A percentile compares a stretch with the other conserved stretches of the same genome.
phyloP scores from a whole-genome alignment of 1,139 yeast species.

The Geotrichum siamense region DNA sequence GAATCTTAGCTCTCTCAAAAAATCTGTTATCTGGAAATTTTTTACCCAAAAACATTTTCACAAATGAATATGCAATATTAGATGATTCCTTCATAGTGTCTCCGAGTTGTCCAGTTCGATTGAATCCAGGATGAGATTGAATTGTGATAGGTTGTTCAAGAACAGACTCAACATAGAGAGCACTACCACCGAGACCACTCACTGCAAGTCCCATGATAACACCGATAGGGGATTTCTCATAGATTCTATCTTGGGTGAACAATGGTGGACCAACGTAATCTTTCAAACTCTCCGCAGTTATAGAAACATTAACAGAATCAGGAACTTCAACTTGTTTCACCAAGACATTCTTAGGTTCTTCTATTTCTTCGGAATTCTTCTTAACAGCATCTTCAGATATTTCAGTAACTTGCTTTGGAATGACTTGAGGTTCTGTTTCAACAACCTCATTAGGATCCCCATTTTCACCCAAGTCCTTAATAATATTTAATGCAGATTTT shows the following conservation, averaged over 20 bases:
- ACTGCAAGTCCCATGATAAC: slow-evolving; percentile 96
- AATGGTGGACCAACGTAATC: slow-evolving; percentile 94
- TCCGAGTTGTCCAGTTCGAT: slow-evolving; percentile 88
- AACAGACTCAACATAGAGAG: slow-evolving; percentile 89
- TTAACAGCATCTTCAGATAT: neutral
- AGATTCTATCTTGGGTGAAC: slow-evolving; percentile 71
- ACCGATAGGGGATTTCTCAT: slow-evolving; percentile 85
- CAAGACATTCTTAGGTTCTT: slow-evolving; percentile 25
- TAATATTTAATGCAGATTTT: slow-evolving; percentile 81
- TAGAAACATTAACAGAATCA: slow-evolving; percentile 51
- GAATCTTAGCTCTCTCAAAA: slow-evolving; percentile 87
- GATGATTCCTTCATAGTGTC: slow-evolving; percentile 98
- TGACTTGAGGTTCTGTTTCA: neutral
- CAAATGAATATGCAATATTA: slow-evolving; percentile 83
- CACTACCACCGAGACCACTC: slow-evolving; percentile 88
- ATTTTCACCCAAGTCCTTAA: slow-evolving; percentile 41
- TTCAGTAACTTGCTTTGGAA: neutral
- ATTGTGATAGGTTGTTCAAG: slow-evolving; percentile 67
- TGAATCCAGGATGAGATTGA: slow-evolving; percentile 37
- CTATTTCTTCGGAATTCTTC: neutral
- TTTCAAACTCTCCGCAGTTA: slow-evolving; percentile 60
- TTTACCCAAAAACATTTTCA: slow-evolving; percentile 74
- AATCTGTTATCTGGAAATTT: slow-evolving; percentile 77
- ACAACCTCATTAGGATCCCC: slow-evolving; percentile 3
- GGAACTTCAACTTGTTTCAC: slow-evolving; percentile 49